These are phyloP conservation scores for Russula olivacea DNA, from an alignment of 768 basidiomycete genomes.

Conservation along the genomic window DNA sequence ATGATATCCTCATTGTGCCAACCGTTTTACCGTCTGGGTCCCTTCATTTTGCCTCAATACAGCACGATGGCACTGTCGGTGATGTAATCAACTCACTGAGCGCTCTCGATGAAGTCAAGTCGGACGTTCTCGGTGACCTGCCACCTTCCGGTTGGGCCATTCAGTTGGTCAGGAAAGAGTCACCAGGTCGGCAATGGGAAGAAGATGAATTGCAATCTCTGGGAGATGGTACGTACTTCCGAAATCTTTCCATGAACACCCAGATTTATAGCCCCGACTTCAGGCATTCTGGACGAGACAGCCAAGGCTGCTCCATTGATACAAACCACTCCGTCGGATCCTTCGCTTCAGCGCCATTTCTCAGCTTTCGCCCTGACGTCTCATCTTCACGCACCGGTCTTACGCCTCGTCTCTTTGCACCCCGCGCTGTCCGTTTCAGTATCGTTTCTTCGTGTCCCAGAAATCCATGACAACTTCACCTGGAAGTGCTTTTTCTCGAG, in stretches of 20 bases:
- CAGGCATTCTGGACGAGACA: constrained; percentile 47
- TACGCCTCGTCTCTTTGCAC: constrained; percentile 70
- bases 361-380: constrained; percentile 65
- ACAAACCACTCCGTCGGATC: constrained; percentile 35
- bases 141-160: constrained; percentile 61
- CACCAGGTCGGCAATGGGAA: constrained; percentile 59
- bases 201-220: constrained; percentile 62
- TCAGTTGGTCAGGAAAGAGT: constrained; percentile 56
- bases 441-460: constrained; percentile 62
- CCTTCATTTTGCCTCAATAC: constrained; percentile 57
- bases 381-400: constrained; percentile 56
- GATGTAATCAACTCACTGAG: constrained; percentile 54
- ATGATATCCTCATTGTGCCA: constrained; percentile 49
- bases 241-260: neutral
- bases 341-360: constrained; percentile 47
- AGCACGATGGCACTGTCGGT: constrained; percentile 46
- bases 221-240: constrained; percentile 48
- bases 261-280: constrained; percentile 16
- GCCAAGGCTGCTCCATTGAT: constrained; percentile 50
- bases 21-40: constrained; percentile 52
- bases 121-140: constrained; percentile 52
- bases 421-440: constrained; percentile 49
- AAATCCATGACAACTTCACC: constrained; percentile 66
- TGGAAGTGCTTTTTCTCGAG: constrained; percentile 63
- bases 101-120: constrained; percentile 42